Conservation (phyloP, 805 yeast species). For the Lipomyces starkeyi region DNA sequence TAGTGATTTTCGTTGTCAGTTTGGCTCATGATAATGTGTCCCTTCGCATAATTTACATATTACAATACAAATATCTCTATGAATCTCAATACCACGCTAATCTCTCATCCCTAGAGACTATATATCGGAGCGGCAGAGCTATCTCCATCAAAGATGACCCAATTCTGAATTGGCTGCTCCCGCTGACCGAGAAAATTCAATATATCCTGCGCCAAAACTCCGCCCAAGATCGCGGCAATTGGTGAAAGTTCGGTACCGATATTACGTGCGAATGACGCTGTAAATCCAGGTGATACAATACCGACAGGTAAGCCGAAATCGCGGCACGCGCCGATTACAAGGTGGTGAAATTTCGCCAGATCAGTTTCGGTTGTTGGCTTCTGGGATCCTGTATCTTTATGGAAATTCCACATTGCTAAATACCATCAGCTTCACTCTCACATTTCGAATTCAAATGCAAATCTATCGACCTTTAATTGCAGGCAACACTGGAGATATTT, state of each 20-base stretch:
- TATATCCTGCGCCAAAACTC: conserved; percentile 86
- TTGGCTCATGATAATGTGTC: not conserved
- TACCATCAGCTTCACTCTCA: not conserved
- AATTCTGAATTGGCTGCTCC: conserved; percentile 82
- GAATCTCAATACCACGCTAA: not conserved
- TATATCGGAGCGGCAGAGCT: conserved; percentile 80
- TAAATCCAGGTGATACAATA: conserved; percentile 51
- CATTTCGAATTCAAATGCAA: not conserved
- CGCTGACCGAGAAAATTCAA: conserved; percentile 78
- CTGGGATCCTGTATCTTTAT: conserved; percentile 8
- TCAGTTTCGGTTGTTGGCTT: conserved; percentile 6
- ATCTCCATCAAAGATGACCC: conserved; percentile 75
- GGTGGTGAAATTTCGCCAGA: conserved; percentile 16
- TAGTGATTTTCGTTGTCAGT: not conserved
- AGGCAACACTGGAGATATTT: conserved; percentile 63
- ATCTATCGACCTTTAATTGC: conserved; percentile 25
- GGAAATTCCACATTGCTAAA: conserved; percentile 58
- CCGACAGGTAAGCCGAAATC: conserved; percentile 55
- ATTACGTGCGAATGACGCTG: conserved; percentile 44
- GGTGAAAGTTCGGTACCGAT: conserved; percentile 73
- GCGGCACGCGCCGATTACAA: conserved; percentile 32
- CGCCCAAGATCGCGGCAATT: conserved; percentile 86
- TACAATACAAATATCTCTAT: not conserved
- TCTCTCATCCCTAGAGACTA: conserved; percentile 43
- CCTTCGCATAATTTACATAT: not conserved